Evolutionary conservation across 2,329 filamentous ascomycete species (phyloP), one percentile per base, ranked within the genome.

Genomic region (Clonostachys rosea): DNA sequence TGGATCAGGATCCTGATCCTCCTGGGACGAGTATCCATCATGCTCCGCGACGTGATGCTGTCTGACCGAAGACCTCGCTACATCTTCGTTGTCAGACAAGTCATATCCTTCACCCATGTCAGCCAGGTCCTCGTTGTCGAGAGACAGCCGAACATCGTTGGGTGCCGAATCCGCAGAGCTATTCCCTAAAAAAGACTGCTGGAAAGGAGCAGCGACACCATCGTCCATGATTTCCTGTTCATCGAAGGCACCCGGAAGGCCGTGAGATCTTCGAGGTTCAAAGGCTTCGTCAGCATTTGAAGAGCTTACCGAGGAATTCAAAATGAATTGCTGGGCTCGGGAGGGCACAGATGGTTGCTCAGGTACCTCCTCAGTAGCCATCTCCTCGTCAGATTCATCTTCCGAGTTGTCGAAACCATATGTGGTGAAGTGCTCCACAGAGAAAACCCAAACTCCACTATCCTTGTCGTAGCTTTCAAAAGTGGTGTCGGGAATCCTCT

Each of bases 371-470:
- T 59, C 51, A 35, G 53, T 52, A 9, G 24, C 24, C 24, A 30
- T 30, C 56, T 81, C 81, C 8, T 74, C 74, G 42, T 85, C 76
- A 8, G 81, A 83, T 44, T 88, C 85, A 30, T 89, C 86, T 41
- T 91, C 88, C 45, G 84, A 81, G 39, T 88, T 89, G 53, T 92
- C 87, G 46, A 97, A 76, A 39, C 88, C 91, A 61, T 99, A 99
- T 2, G 91, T 96, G 2, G 92, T 97, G 65, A 95, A 99, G 66
- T 99, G 94, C 59, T 92, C 84, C n/a, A 99, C 94, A 10, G 76
- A 83, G 71, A 99, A 99, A 13, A 81, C 81, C 95, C 95, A 99
- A 42, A 88, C 79, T 45, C 92, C 94, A 45, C 84, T 91, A 2
- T 89, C 76, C 48, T 76, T 74, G 53, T 95, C 80, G 65, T 96